A percentile compares a stretch with the other conserved stretches of the same genome.
These are phyloP conservation scores for Zygosaccharomyces pseudobailii DNA, from an alignment of 1,139 yeast species.

Conservation along the genomic window DNA sequence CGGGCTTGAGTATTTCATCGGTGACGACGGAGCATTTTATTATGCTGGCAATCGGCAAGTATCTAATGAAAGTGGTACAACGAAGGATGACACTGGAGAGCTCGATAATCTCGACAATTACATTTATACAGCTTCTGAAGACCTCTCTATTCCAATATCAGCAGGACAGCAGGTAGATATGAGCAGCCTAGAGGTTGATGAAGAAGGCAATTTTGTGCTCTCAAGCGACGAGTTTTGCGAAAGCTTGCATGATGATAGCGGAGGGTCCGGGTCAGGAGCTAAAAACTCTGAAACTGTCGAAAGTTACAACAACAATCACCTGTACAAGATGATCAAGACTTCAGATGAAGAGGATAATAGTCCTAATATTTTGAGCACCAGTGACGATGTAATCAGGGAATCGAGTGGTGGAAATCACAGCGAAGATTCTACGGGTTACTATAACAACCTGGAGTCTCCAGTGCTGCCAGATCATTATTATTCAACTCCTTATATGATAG, in stretches of 20 bases:
- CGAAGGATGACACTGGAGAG: slow-evolving; percentile 7
- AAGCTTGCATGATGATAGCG: slow-evolving; percentile 4
- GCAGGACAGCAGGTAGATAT: slow-evolving; percentile 8
- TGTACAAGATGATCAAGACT: slow-evolving; percentile 15
- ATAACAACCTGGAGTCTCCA: neutral
- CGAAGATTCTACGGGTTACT: neutral
- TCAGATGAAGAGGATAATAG: neutral
- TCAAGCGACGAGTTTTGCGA: slow-evolving; percentile 12
- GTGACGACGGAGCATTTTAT: slow-evolving; percentile 24
- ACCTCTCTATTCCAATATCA: slow-evolving; percentile 4
- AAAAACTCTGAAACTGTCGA: slow-evolving; percentile 20
- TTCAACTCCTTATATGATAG: neutral
- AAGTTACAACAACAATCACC: slow-evolving; percentile 19
- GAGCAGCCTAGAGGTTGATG: slow-evolving; percentile 20
- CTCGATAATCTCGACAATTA: slow-evolving; percentile 10
- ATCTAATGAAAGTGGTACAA: slow-evolving; percentile 10
- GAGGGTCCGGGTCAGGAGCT: slow-evolving; percentile 6
- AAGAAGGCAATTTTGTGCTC: slow-evolving; percentile 21
- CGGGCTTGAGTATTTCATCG: slow-evolving; percentile 22
- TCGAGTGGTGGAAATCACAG: neutral
- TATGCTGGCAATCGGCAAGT: slow-evolving; percentile 18
- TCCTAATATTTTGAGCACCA: neutral
- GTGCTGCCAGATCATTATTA: neutral
- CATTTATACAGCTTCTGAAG: slow-evolving; percentile 10
- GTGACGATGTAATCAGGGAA: neutral